These are phyloP conservation scores for Ustilago vetiveriae DNA, from an alignment of 1,284 basidiomycete species.

Conservation along the genomic window DNA sequence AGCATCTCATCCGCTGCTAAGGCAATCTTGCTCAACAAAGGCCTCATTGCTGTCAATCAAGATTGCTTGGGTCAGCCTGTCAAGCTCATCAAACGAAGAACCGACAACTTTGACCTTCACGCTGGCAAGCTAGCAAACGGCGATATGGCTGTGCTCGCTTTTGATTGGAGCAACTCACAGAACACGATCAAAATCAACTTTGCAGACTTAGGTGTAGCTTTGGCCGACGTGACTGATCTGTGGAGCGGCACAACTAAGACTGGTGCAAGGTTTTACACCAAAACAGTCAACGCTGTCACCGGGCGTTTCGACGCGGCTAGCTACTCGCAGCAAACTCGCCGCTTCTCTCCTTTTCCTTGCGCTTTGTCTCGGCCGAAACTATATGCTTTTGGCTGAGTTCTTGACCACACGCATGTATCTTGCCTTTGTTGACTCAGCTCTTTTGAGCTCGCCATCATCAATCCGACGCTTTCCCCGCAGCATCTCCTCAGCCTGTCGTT, in stretches of 20 bases:
- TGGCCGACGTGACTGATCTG: constrained; percentile 42
- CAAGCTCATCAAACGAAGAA: constrained; percentile 43
- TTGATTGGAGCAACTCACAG: constrained; percentile 35
- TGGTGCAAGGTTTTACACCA: constrained; percentile 18
- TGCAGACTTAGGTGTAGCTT: constrained; percentile 23
- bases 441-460: too few relatives aligned
- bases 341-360: too few relatives aligned
- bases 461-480: too few relatives aligned
- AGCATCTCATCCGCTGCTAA: constrained; percentile 34
- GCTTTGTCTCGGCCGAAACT: too few relatives aligned
- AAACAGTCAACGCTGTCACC: constrained; percentile 30
- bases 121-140: constrained; percentile 42
- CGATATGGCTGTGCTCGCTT: constrained; percentile 39
- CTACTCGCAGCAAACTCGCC: too few relatives aligned
- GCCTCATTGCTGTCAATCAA: constrained; percentile 57
- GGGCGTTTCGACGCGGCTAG: too few relatives aligned
- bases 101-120: constrained; percentile 37
- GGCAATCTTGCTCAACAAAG: constrained; percentile 58
- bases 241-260: constrained; percentile 18
- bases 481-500: too few relatives aligned
- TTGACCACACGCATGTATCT: too few relatives aligned
- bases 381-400: too few relatives aligned
- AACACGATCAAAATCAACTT: constrained; percentile 36
- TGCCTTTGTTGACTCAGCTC: too few relatives aligned
- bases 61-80: constrained; percentile 52